Conservation (phyloP, 352 stramenopile species). For the Globisporangium paroecandrum region DNA sequence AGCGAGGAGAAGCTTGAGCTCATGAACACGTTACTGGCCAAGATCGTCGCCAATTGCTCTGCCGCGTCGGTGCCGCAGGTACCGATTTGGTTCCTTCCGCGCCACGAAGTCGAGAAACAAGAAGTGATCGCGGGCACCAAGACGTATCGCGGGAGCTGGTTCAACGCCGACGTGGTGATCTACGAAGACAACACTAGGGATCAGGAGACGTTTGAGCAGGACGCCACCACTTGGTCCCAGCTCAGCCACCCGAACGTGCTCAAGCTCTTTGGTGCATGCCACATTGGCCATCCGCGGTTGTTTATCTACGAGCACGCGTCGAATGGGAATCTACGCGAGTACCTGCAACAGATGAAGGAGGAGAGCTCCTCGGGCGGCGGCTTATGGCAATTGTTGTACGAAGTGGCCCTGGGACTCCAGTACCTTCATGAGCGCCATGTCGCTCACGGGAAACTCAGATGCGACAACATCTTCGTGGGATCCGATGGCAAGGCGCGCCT, state of each 20-base stretch:
- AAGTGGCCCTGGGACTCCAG: conserved; percentile 35
- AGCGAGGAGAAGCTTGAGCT: conserved; percentile 14
- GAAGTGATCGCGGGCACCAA: background rate
- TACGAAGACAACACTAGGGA: background rate
- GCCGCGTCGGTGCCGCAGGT: background rate
- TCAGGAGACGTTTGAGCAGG: conserved; percentile 2
- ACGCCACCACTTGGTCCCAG: conserved; percentile 4
- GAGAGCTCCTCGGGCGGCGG: background rate
- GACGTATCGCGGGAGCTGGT: conserved; percentile 10
- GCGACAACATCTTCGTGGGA: conserved; percentile 14
- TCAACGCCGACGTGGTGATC: conserved; percentile 8
- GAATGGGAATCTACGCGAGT: conserved; percentile 6
- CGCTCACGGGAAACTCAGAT: conserved; percentile 24
- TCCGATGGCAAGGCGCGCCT: conserved; percentile 9
- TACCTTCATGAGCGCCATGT: conserved; percentile 43
- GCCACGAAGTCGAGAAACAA: conserved; percentile 14
- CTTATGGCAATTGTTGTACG: conserved; percentile 9
- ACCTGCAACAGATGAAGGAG: background rate
- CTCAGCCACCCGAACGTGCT: conserved; percentile 25
- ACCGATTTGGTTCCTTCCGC: conserved; percentile 12
- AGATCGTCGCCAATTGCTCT: background rate
- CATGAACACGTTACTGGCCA: conserved; percentile 1
- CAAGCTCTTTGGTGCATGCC: conserved; percentile 17
- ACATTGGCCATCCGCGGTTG: conserved; percentile 5
- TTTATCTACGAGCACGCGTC: conserved; percentile 7